Conservation (phyloP, 106 monocot species). For the Dactylorhiza incarnata region DNA sequence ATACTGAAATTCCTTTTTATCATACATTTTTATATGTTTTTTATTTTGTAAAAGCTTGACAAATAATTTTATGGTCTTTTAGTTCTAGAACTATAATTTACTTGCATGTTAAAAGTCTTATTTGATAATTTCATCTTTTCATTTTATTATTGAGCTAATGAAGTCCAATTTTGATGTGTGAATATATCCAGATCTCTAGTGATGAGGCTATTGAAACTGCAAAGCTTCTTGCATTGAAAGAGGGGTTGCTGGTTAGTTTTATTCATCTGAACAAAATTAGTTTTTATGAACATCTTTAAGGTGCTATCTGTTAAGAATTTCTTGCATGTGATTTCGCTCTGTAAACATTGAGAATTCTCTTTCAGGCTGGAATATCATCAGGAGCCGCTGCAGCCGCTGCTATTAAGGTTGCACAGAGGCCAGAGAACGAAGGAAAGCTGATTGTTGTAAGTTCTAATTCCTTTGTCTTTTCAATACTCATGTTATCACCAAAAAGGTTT, state of each 20-base stretch:
- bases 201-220: conserved; percentile 82
- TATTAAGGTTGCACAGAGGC: conserved; percentile 59
- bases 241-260: conserved; percentile 71
- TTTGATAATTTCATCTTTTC: neutral
- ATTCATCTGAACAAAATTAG: neutral
- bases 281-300: neutral
- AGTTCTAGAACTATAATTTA: too few species aligned
- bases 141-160: neutral
- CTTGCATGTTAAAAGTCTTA: neutral
- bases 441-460: conserved; percentile 54
- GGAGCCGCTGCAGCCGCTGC: conserved; percentile 86
- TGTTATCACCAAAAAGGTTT: neutral
- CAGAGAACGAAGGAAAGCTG: conserved; percentile 75
- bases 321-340: neutral
- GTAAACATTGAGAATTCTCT: neutral
- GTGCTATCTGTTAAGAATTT: neutral
- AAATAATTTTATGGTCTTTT: too few species aligned
- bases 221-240: conserved; percentile 77
- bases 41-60: too few species aligned
- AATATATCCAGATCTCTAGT: conserved; percentile 57
- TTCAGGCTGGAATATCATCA: conserved; percentile 86
- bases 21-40: too few species aligned
- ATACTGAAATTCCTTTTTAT: too few species aligned
- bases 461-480: neutral
- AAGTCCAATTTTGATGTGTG: neutral